Evolutionary conservation across 192 early-diverging fungal genomes (phyloP).

Genomic region (Coemansia sp.): DNA sequence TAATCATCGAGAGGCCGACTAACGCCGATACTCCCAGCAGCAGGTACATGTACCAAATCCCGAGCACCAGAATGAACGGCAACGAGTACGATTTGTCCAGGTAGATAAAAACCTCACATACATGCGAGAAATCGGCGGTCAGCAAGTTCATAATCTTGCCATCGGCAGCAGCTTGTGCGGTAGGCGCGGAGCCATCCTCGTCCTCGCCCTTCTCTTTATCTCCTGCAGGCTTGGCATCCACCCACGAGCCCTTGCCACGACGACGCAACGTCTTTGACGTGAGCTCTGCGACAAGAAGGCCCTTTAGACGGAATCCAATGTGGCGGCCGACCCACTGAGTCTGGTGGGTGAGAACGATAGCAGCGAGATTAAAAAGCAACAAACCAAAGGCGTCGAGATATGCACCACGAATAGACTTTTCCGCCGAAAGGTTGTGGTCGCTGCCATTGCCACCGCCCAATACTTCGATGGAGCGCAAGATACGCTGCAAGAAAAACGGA

Average conservation of each 20-base stretch:
- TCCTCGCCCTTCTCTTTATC: constrained; percentile 4
- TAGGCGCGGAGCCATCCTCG: constrained; percentile 22
- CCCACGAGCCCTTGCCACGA: constrained; percentile 58
- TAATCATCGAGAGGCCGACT: constrained; percentile 67
- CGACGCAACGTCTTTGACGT: constrained; percentile 64
- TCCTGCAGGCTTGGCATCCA: constrained; percentile 23
- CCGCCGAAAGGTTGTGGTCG: neutral
- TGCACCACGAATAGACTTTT: constrained; percentile 18
- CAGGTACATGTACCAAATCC: constrained; percentile 65
- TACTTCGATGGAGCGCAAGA: constrained; percentile 57
- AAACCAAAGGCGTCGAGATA: constrained; percentile 64
- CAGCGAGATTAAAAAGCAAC: constrained; percentile 39
- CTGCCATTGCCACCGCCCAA: constrained; percentile 19
- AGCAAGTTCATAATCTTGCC: constrained; percentile 71
- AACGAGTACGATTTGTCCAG: constrained; percentile 60
- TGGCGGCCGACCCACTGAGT: constrained; percentile 66
- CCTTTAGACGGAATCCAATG: constrained; percentile 62
- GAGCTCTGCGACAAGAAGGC: constrained; percentile 64
- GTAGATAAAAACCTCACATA: constrained; percentile 57
- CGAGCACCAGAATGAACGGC: constrained; percentile 66
- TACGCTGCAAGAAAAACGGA: constrained; percentile 59
- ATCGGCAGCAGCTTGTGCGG: constrained; percentile 34
- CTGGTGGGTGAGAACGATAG: constrained; percentile 59
- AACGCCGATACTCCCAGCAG: constrained; percentile 78
- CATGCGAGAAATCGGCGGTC: constrained; percentile 64